Evolutionary conservation across 148 eudicot species (phyloP).

Genomic region (Cornus kousa): DNA sequence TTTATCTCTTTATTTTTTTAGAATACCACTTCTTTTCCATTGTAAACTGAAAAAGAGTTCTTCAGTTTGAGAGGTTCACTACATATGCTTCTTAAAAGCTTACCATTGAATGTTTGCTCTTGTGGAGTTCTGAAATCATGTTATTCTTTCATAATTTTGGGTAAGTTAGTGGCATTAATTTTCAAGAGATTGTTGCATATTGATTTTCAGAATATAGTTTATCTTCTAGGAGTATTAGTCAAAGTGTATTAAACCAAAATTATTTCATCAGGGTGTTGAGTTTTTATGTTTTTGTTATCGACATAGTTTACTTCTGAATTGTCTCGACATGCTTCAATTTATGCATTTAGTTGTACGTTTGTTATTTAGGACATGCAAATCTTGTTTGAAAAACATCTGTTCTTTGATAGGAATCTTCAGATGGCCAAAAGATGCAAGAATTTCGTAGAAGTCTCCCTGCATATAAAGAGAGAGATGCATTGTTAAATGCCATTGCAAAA

Average conservation of each 20-base stretch:
- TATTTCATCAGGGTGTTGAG: background rate
- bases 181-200: background rate
- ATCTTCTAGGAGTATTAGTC: background rate
- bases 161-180: background rate
- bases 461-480: constrained; percentile 73
- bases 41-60: too few species aligned
- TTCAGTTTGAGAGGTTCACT: too few species aligned
- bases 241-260: too few species aligned
- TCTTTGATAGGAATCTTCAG: constrained; percentile 64
- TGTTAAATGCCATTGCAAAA: constrained; percentile 55
- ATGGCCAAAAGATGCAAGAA: constrained; percentile 92
- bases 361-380: background rate
- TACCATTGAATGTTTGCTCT: background rate
- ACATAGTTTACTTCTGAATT: background rate
- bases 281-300: background rate
- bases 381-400: constrained; percentile 15
- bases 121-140: background rate
- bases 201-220: background rate
- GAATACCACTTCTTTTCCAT: background rate
- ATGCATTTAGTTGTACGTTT: background rate
- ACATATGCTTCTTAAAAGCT: background rate
- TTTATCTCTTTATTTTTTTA: background rate
- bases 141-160: background rate
- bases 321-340: background rate
- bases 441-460: constrained; percentile 86